Conservation (phyloP, 768 basidiomycete species). For the Macrolepiota albuminosa region DNA sequence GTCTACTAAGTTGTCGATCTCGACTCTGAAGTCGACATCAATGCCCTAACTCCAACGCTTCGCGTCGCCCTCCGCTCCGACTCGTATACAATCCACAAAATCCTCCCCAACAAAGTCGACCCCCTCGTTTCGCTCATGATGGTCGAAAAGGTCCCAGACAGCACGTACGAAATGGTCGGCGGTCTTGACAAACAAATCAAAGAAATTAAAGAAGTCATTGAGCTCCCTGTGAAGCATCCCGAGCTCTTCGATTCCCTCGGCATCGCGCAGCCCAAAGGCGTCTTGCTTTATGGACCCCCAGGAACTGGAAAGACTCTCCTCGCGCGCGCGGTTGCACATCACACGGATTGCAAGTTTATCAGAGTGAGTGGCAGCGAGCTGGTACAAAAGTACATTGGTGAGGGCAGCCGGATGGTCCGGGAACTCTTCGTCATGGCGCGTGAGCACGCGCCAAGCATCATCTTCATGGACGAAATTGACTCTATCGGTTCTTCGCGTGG, state of each 20-base stretch:
- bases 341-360: slow-evolving; percentile 98
- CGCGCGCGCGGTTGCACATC: slow-evolving; percentile 93
- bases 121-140: slow-evolving; percentile 99
- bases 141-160: slow-evolving; percentile 99
- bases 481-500: slow-evolving; percentile 93
- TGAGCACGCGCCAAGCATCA: slow-evolving; percentile 96
- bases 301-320: slow-evolving; percentile 96
- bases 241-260: slow-evolving; percentile 95
- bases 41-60: slow-evolving; percentile 73
- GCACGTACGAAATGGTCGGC: slow-evolving; percentile 99
- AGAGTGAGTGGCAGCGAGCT: slow-evolving; percentile 91
- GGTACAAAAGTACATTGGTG: slow-evolving; percentile 98
- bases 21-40: slow-evolving; percentile 80
- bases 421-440: slow-evolving; percentile 98
- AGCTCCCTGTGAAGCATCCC: slow-evolving; percentile 95
- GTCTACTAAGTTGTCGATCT: slow-evolving; percentile 79
- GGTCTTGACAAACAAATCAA: slow-evolving; percentile 95
- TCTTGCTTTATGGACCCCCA: slow-evolving; percentile 91
- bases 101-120: slow-evolving; percentile 96
- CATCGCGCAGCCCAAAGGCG: slow-evolving; percentile 96
- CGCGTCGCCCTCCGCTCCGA: slow-evolving; percentile 96
- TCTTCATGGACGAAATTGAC: slow-evolving; percentile 99
- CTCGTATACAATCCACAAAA: slow-evolving; percentile 94
- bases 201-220: slow-evolving; percentile 96
- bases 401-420: slow-evolving; percentile 93